phyloP scores from a whole-genome alignment of 805 yeast species.

The Blastobotrys chiropterorum region DNA sequence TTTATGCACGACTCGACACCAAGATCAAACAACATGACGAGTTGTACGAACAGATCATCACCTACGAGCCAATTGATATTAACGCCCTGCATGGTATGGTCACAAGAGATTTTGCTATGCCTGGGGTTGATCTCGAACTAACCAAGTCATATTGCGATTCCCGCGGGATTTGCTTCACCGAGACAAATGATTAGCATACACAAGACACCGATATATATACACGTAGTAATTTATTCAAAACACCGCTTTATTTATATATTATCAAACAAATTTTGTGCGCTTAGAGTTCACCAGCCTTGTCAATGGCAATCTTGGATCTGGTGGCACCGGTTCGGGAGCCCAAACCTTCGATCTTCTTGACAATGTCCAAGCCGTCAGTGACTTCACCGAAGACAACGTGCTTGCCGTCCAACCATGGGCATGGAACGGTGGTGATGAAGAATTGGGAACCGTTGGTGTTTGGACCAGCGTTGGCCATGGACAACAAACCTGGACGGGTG shows the following conservation, averaged over 20 bases:
- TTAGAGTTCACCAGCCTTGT: constrained; percentile 54
- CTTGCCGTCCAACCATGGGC: constrained; percentile 88
- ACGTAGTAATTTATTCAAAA: not conserved
- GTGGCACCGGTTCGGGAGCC: constrained; percentile 69
- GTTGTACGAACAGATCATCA: not conserved
- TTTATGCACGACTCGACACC: not conserved
- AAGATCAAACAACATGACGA: not conserved
- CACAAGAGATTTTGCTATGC: not conserved
- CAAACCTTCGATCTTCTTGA: constrained; percentile 74
- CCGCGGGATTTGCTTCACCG: not conserved
- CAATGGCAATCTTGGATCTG: constrained; percentile 56
- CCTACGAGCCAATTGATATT: not conserved
- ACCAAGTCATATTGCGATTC: not conserved
- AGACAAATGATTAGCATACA: not conserved
- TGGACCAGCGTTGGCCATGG: constrained; percentile 98
- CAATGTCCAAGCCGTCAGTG: constrained; percentile 74
- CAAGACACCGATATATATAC: not conserved
- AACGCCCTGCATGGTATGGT: not conserved
- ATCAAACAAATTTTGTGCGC: not conserved
- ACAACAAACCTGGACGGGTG: constrained; percentile 71
- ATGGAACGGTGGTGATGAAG: constrained; percentile 85
- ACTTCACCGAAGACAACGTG: constrained; percentile 96
- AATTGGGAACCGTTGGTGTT: constrained; percentile 98
- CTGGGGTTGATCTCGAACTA: not conserved
- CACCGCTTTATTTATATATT: not conserved